phyloP scores from a whole-genome alignment of 2,329 filamentous ascomycete species.

The Pezicula carpinea region DNA sequence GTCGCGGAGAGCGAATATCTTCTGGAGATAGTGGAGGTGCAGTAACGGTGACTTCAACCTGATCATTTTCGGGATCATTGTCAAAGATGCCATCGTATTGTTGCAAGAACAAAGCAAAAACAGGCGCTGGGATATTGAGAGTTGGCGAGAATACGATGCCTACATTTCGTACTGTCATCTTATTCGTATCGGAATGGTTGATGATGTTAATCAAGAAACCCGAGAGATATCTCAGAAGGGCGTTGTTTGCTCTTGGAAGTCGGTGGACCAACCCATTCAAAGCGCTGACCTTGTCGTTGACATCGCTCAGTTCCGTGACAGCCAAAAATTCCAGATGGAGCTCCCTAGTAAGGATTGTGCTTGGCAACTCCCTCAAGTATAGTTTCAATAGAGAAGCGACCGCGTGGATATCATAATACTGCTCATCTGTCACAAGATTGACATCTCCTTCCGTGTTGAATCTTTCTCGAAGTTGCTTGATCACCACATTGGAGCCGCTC shows the following conservation, averaged over 20 bases:
- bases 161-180: slow-evolving; percentile 97
- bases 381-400: slow-evolving; percentile 91
- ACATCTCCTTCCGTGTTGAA: slow-evolving; percentile 94
- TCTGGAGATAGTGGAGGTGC: slow-evolving; percentile 42
- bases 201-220: slow-evolving; percentile 89
- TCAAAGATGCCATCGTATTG: slow-evolving; percentile 87
- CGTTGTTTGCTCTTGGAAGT: slow-evolving; percentile 75
- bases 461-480: slow-evolving; percentile 83
- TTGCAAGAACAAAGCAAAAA: slow-evolving; percentile 90
- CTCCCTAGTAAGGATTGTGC: slow-evolving; percentile 85
- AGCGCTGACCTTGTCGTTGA: slow-evolving; percentile 69
- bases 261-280: slow-evolving; percentile 75
- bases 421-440: slow-evolving; percentile 74
- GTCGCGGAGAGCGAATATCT: slow-evolving; percentile 58
- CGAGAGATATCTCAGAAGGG: slow-evolving; percentile 78
- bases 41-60: slow-evolving; percentile 40
- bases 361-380: slow-evolving; percentile 87
- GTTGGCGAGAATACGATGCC: slow-evolving; percentile 98
- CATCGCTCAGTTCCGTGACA: slow-evolving; percentile 73
- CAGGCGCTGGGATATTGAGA: slow-evolving; percentile 88
- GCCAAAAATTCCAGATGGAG: slow-evolving; percentile 84
- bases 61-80: slow-evolving; percentile 59
- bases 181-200: slow-evolving; percentile 84
- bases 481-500: slow-evolving; percentile 93
- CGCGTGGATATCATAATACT: slow-evolving; percentile 93